Conservation (phyloP, 768 basidiomycete species). For the Lentinus brumalis region DNA sequence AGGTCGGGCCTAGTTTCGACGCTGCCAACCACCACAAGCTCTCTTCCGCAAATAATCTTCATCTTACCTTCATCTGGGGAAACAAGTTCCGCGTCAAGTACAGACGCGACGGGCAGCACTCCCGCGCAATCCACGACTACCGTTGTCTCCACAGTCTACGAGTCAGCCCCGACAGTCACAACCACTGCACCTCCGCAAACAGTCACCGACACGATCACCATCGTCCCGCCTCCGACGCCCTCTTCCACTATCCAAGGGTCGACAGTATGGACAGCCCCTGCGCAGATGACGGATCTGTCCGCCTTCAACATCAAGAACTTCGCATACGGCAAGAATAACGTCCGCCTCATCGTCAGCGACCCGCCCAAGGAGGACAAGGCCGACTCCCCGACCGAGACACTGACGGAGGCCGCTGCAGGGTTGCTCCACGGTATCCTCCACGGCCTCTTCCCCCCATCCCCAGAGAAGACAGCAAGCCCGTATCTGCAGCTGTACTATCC, state of each 20-base stretch:
- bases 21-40: background rate
- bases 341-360: slow-evolving; percentile 54
- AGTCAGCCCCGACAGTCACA: slow-evolving; percentile 21
- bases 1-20: background rate
- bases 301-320: slow-evolving; percentile 62
- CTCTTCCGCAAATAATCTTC: too few species aligned
- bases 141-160: slow-evolving; percentile 12
- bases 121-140: slow-evolving; percentile 2
- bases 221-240: slow-evolving; percentile 18
- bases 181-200: slow-evolving; percentile 22
- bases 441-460: slow-evolving; percentile 16
- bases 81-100: background rate
- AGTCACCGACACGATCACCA: slow-evolving; percentile 23
- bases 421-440: slow-evolving; percentile 4
- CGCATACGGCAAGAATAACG: slow-evolving; percentile 54
- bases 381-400: background rate
- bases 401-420: slow-evolving; percentile 16
- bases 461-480: slow-evolving; percentile 34
- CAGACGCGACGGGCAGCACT: background rate
- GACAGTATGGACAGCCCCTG: slow-evolving; percentile 52
- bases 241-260: slow-evolving; percentile 5
- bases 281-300: slow-evolving; percentile 56
- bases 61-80: background rate
- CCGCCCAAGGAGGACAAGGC: slow-evolving; percentile 34
- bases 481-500: slow-evolving; percentile 71